These are phyloP conservation scores for Penicillium egyptiacum DNA, from an alignment of 495 filamentous ascomycete genomes.

Conservation along the genomic window DNA sequence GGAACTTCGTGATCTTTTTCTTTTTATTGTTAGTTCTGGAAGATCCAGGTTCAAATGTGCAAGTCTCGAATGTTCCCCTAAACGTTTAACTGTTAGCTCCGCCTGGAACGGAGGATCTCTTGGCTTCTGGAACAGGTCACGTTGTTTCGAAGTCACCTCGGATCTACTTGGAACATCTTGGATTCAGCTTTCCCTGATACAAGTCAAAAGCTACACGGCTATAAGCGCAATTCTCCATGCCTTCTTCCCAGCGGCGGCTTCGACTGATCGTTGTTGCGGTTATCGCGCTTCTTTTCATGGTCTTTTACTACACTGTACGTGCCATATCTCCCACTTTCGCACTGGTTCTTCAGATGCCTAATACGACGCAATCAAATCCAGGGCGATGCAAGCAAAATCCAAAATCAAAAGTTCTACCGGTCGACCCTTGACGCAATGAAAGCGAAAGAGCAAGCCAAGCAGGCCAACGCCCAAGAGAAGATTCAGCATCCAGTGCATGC, in stretches of 20 bases:
- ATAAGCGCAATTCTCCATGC: conserved; percentile 53
- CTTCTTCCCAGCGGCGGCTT: conserved; percentile 68
- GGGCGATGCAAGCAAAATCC: conserved; percentile 44
- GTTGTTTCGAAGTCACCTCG: background rate
- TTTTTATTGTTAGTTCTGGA: background rate
- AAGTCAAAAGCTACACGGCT: background rate
- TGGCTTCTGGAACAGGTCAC: conserved; percentile 5
- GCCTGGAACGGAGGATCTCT: background rate
- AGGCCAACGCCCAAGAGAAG: conserved; percentile 27
- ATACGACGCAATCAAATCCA: conserved; percentile 15
- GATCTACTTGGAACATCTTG: background rate
- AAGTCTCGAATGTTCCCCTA: background rate
- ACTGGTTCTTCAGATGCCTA: conserved; percentile 6
- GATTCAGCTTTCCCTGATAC: background rate
- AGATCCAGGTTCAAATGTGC: background rate
- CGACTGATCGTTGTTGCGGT: conserved; percentile 58
- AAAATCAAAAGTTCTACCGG: conserved; percentile 52
- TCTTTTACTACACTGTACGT: conserved; percentile 62
- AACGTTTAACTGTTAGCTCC: background rate
- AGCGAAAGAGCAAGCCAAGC: conserved; percentile 36
- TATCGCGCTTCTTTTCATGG: conserved; percentile 55
- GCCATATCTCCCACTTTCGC: background rate
- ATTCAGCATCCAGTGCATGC: conserved; percentile 38
- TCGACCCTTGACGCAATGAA: conserved; percentile 52
- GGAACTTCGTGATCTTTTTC: background rate